These are phyloP conservation scores for Rachicladosporium sp. DNA, from an alignment of 2,329 filamentous ascomycete genomes.

Conservation along the genomic window DNA sequence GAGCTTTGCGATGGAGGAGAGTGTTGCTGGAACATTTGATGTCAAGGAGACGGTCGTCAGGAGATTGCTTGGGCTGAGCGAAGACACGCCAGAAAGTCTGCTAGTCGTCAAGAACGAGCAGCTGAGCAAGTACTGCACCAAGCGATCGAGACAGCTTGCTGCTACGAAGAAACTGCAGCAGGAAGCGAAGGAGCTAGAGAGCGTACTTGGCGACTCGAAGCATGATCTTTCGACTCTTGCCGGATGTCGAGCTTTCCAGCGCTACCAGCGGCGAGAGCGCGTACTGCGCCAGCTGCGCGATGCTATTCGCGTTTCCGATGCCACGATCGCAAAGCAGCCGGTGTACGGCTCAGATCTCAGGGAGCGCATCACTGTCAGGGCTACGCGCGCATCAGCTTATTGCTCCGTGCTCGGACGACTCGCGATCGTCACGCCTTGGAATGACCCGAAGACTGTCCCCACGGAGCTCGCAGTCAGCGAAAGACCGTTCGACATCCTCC, in stretches of 20 bases:
- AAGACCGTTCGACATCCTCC: slow-evolving; percentile 16
- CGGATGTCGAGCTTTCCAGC: slow-evolving; percentile 16
- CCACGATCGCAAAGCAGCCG: slow-evolving; percentile 10
- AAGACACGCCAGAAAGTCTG: slow-evolving; percentile 8
- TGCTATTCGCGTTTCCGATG: slow-evolving; percentile 16
- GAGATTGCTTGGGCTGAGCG: slow-evolving; percentile 27
- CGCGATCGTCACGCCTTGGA: slow-evolving; percentile 3
- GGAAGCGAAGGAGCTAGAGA: slow-evolving; percentile 12
- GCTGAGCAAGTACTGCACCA: slow-evolving; percentile 8
- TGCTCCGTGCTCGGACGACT: slow-evolving; percentile 5
- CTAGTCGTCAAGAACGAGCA: slow-evolving; percentile 12
- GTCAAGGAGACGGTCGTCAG: slow-evolving; percentile 60
- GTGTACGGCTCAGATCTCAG: slow-evolving; percentile 20
- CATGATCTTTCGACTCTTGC: slow-evolving; percentile 15
- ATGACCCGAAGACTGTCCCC: slow-evolving; percentile 1
- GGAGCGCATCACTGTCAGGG: slow-evolving; percentile 15
- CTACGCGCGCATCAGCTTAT: slow-evolving; percentile 2
- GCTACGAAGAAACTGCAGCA: slow-evolving; percentile 11
- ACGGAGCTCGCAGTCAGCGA: slow-evolving; percentile 7
- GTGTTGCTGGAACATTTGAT: slow-evolving; percentile 62
- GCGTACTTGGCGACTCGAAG: slow-evolving; percentile 4
- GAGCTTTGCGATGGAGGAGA: slow-evolving; percentile 72
- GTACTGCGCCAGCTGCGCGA: slow-evolving; percentile 17
- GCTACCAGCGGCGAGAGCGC: slow-evolving; percentile 12
- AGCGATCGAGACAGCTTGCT: slow-evolving; percentile 12